Evolutionary conservation across 305 asterid species (phyloP).

Genomic region (Ajuga reptans): DNA sequence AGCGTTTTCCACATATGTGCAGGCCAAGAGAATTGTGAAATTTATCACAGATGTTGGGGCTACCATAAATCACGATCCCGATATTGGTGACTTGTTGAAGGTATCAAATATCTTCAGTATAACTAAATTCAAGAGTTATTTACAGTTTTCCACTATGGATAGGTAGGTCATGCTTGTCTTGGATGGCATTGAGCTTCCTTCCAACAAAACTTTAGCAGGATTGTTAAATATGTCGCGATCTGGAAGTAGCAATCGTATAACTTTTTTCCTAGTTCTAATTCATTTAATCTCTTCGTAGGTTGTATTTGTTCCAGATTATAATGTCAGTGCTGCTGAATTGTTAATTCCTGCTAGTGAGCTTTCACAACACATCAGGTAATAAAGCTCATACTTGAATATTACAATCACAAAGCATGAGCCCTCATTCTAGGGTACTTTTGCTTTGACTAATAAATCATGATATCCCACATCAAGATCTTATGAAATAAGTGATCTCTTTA

Average conservation of each 20-base stretch:
- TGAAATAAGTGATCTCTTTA: background rate
- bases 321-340: slow-evolving; percentile 80
- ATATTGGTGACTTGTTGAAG: slow-evolving; percentile 79
- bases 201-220: background rate
- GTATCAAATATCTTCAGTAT: slow-evolving; percentile 28
- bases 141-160: background rate
- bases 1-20: slow-evolving; percentile 79
- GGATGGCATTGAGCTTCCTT: background rate
- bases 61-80: slow-evolving; percentile 81
- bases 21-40: slow-evolving; percentile 89
- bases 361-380: slow-evolving; percentile 86
- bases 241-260: slow-evolving; percentile 9
- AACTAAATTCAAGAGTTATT: background rate
- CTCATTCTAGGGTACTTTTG: background rate
- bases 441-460: background rate
- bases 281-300: slow-evolving; percentile 42
- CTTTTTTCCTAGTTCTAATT: slow-evolving; percentile 11
- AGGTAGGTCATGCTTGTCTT: slow-evolving; percentile 5
- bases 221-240: slow-evolving; percentile 4
- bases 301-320: slow-evolving; percentile 83
- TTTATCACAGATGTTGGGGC: slow-evolving; percentile 82
- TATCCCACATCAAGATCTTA: background rate
- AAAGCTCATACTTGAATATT: slow-evolving; percentile 5
- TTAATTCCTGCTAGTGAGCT: slow-evolving; percentile 83
- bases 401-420: background rate